phyloP scores from a whole-genome alignment of 306 rosid genomes.

The Canavalia ensiformis region DNA sequence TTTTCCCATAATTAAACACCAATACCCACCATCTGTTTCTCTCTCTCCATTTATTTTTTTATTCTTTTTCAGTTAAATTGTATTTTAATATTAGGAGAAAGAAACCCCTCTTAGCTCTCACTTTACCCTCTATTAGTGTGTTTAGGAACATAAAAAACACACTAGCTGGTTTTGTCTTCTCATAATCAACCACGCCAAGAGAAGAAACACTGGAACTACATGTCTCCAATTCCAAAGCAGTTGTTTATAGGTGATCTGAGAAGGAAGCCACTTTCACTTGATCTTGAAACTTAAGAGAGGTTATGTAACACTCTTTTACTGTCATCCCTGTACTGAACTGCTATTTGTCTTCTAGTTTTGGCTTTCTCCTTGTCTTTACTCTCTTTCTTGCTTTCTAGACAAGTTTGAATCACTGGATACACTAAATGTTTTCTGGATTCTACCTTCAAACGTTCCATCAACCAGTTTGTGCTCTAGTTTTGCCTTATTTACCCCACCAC shows the following conservation, averaged over 20 bases:
- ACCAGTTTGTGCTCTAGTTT: no score
- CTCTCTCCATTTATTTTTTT: constrained; percentile 38
- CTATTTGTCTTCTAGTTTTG: constrained; percentile 42
- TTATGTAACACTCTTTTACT: constrained; percentile 43
- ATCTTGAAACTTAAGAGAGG: constrained; percentile 47
- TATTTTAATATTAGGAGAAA: background rate
- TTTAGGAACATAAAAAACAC: constrained; percentile 47
- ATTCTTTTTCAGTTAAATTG: constrained; percentile 33
- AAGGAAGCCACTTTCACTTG: constrained; percentile 45
- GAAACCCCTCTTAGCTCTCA: constrained; percentile 25
- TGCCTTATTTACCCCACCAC: background rate
- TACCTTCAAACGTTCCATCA: no score
- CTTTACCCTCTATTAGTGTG: constrained; percentile 43
- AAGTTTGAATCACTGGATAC: constrained; percentile 26
- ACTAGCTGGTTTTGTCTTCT: constrained; percentile 54
- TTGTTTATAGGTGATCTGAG: constrained; percentile 46
- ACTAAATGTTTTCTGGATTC: no score
- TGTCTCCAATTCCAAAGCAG: constrained; percentile 61
- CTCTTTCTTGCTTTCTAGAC: constrained; percentile 23
- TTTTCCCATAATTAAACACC: constrained; percentile 72
- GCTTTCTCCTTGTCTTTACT: constrained; percentile 31
- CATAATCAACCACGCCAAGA: constrained; percentile 52
- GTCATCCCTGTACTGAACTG: constrained; percentile 20
- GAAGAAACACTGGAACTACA: constrained; percentile 49
- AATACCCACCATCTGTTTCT: constrained; percentile 55